These are phyloP conservation scores for Penicillium sp. DNA, from an alignment of 2,329 filamentous ascomycete genomes.

Conservation along the genomic window DNA sequence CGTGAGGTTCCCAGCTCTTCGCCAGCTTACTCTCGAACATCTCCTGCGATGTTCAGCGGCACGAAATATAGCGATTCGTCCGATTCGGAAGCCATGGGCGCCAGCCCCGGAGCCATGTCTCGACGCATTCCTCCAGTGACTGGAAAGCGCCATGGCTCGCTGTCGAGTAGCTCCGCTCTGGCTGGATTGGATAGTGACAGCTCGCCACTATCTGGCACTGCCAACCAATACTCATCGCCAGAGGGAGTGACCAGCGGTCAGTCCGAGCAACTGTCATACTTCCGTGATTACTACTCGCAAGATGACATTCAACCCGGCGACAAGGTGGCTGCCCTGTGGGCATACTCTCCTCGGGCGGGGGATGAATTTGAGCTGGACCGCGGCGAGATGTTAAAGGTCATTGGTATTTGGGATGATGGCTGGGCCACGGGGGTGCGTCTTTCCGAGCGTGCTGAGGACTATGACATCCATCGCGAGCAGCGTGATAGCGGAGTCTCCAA, in stretches of 20 bases:
- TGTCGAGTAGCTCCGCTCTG: constrained; percentile 81
- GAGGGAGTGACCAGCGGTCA: constrained; percentile 83
- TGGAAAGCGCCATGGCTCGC: constrained; percentile 77
- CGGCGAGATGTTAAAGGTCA: constrained; percentile 96
- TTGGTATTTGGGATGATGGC: constrained; percentile 98
- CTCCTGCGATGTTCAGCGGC: constrained; percentile 51
- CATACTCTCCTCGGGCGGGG: constrained; percentile 88
- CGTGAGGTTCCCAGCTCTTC: constrained; percentile 72
- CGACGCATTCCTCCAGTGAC: constrained; percentile 49
- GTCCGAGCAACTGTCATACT: constrained; percentile 92
- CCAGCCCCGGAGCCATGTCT: constrained; percentile 70
- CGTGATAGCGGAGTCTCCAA: constrained; percentile 93
- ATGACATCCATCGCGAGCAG: constrained; percentile 75
- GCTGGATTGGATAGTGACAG: constrained; percentile 64
- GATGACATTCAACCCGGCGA: constrained; percentile 94
- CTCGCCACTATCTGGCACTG: constrained; percentile 70
- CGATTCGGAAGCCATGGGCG: constrained; percentile 68
- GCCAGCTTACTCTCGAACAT: constrained; percentile 56
- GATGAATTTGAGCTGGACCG: constrained; percentile 93
- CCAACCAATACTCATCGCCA: constrained; percentile 77
- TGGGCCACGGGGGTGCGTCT: constrained; percentile 94
- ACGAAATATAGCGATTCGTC: constrained; percentile 54
- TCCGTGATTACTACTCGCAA: constrained; percentile 98
- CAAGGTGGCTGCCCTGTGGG: constrained; percentile 89
- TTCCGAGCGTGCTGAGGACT: constrained; percentile 82